phyloP scores from a whole-genome alignment of 768 basidiomycete genomes.

The Chalciporus piperatus region DNA sequence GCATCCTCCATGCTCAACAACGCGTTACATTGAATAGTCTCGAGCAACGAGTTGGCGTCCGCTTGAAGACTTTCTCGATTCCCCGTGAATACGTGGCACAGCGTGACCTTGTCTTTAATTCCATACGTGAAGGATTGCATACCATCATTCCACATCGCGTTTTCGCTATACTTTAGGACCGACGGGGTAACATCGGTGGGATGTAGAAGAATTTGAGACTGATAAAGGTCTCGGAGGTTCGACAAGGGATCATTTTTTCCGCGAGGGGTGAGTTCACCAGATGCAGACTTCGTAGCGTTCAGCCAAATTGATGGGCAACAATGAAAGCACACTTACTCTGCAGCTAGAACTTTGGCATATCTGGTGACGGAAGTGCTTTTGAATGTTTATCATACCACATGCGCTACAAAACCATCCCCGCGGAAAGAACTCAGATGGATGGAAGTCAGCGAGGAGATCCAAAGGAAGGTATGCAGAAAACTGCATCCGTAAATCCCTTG shows the following conservation, averaged over 20 bases:
- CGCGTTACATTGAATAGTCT: constrained; percentile 37
- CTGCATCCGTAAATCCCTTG: constrained; percentile 25
- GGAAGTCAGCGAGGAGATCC: constrained; percentile 29
- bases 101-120: constrained; percentile 20
- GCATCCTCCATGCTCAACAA: constrained; percentile 18
- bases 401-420: constrained; percentile 47
- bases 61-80: constrained; percentile 41
- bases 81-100: constrained; percentile 49
- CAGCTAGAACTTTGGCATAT: constrained; percentile 43
- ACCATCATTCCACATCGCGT: constrained; percentile 26
- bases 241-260: constrained; percentile 22
- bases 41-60: constrained; percentile 37
- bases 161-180: constrained; percentile 9
- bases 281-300: constrained; percentile 12
- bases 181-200: constrained; percentile 20
- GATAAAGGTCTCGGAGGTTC: constrained; percentile 21
- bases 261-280: background rate
- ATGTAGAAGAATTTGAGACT: constrained; percentile 9
- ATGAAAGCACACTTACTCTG: constrained; percentile 28
- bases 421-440: constrained; percentile 35
- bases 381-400: constrained; percentile 51
- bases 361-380: constrained; percentile 44
- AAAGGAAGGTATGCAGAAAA: constrained; percentile 29
- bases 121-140: constrained; percentile 29
- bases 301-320: background rate